Conservation (phyloP, 768 basidiomycete genomes). For the Trametes cingulata region DNA sequence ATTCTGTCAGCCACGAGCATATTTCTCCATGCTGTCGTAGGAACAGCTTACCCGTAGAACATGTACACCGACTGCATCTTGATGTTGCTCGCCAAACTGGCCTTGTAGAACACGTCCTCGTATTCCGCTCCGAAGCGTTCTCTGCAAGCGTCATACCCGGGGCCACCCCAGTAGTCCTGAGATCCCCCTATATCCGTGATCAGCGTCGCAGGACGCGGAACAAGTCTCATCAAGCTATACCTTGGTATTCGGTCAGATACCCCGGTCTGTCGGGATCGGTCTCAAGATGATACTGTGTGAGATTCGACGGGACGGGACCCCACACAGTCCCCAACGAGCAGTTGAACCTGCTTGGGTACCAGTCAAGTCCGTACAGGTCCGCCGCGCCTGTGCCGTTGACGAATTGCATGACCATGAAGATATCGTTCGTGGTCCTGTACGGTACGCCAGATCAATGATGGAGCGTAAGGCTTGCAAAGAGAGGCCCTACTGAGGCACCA, state of each 20-base stretch:
- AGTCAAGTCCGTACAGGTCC: slow-evolving; percentile 44
- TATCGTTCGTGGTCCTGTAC: slow-evolving; percentile 30
- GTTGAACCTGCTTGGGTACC: slow-evolving; percentile 79
- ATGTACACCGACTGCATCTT: slow-evolving; percentile 87
- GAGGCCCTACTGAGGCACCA: too few relatives aligned
- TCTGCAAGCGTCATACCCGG: slow-evolving; percentile 67
- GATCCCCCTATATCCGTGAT: slow-evolving; percentile 51
- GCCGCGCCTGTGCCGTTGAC: slow-evolving; percentile 33
- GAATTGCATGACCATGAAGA: slow-evolving; percentile 27
- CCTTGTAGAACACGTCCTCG: slow-evolving; percentile 75
- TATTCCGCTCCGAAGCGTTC: slow-evolving; percentile 71
- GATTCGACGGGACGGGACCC: slow-evolving; percentile 61
- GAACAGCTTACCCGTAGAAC: slow-evolving; percentile 61
- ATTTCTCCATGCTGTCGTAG: not conserved
- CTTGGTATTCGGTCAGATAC: slow-evolving; percentile 61
- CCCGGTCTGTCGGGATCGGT: slow-evolving; percentile 53
- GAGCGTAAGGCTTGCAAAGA: too few relatives aligned
- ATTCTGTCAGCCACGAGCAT: not conserved
- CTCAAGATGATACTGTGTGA: slow-evolving; percentile 60
- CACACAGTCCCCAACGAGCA: slow-evolving; percentile 71
- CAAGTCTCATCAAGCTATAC: slow-evolving; percentile 36
- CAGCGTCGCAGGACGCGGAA: too few relatives aligned
- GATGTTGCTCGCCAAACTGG: slow-evolving; percentile 79
- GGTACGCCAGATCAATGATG: too few relatives aligned
- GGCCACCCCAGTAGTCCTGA: slow-evolving; percentile 82